Conservation (phyloP, 75 land plant species). For the Adiantum capillusveneris region DNA sequence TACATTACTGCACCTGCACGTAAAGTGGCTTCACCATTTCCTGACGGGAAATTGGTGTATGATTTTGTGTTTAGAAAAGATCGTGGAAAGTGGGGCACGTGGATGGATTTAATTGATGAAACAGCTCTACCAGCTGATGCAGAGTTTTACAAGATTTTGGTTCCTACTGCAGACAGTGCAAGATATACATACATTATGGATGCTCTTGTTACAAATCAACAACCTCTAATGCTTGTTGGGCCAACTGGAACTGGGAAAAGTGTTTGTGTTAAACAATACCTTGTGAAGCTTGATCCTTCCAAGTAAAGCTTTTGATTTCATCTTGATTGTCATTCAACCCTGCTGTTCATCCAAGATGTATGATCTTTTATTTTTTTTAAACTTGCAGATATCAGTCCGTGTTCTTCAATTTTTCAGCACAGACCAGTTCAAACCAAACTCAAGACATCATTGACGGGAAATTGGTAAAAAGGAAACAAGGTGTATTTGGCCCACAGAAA, state of each 20-base stretch:
- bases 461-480: slow-evolving; percentile 22
- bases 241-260: slow-evolving; percentile 36
- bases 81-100: slow-evolving; percentile 28
- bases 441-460: slow-evolving; percentile 31
- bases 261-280: slow-evolving; percentile 26
- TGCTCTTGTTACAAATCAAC: slow-evolving; percentile 8
- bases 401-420: slow-evolving; percentile 37
- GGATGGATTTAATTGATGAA: slow-evolving; percentile 30
- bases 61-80: slow-evolving; percentile 25
- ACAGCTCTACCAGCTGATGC: slow-evolving; percentile 11
- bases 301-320: slow-evolving; percentile 8
- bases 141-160: slow-evolving; percentile 24
- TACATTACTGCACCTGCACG: slow-evolving; percentile 25
- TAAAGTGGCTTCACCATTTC: slow-evolving; percentile 24
- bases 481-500: slow-evolving; percentile 26
- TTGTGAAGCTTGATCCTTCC: slow-evolving; percentile 24
- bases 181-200: slow-evolving; percentile 24
- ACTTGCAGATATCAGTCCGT: slow-evolving; percentile 23
- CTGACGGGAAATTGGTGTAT: slow-evolving; percentile 28
- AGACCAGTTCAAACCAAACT: slow-evolving; percentile 31
- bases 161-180: slow-evolving; percentile 25
- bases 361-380: neutral
- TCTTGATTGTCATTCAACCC: neutral
- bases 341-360: neutral
- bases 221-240: slow-evolving; percentile 23